A percentile compares a stretch with the other conserved stretches of the same genome.
Conservation (phyloP, 352 stramenopile species). For the Globisporangium okanoganense region DNA sequence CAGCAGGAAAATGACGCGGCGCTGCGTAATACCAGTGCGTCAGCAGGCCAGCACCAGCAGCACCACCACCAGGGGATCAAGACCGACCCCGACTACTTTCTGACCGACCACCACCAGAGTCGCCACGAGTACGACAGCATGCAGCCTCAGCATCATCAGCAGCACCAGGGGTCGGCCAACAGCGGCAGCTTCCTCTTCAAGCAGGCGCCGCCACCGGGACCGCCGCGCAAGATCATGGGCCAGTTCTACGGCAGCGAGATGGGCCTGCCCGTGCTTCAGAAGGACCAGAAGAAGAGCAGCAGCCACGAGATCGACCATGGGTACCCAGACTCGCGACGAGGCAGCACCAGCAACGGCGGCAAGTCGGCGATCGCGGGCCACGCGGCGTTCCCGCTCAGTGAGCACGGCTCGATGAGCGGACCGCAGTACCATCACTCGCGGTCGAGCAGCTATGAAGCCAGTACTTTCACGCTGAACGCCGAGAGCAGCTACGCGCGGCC, state of each 20-base stretch:
- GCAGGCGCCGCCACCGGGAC: slow-evolving; percentile 19
- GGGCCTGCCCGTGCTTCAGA: slow-evolving; percentile 25
- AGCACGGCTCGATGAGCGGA: slow-evolving; percentile 2
- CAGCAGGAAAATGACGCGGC: slow-evolving; percentile 25
- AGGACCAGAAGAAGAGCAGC: slow-evolving; percentile 27
- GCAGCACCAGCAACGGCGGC: slow-evolving; percentile 12
- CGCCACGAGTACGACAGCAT: slow-evolving; percentile 14
- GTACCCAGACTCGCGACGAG: slow-evolving; percentile 27
- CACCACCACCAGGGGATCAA: slow-evolving; percentile 3
- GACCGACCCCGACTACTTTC: slow-evolving; percentile 14
- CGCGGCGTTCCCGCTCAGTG: slow-evolving; percentile 18
- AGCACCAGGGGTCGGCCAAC: slow-evolving; percentile 10
- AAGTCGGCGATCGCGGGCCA: slow-evolving; percentile 17
- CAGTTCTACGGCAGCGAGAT: slow-evolving; percentile 33
- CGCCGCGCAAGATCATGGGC: slow-evolving; percentile 37
- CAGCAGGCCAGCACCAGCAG: background rate
- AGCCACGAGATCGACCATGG: slow-evolving; percentile 26
- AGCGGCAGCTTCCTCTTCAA: slow-evolving; percentile 41
- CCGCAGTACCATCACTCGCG: slow-evolving; percentile 19
- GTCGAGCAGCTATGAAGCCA: slow-evolving; percentile 15
- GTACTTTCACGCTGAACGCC: slow-evolving; percentile 23
- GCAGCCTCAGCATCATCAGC: slow-evolving; percentile 17
- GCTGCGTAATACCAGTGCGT: slow-evolving; percentile 5
- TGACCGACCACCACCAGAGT: slow-evolving; percentile 7
- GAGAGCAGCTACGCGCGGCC: slow-evolving; percentile 21